These are phyloP conservation scores for Fusarium acutatum DNA, from an alignment of 2,329 filamentous ascomycete genomes.

Conservation along the genomic window DNA sequence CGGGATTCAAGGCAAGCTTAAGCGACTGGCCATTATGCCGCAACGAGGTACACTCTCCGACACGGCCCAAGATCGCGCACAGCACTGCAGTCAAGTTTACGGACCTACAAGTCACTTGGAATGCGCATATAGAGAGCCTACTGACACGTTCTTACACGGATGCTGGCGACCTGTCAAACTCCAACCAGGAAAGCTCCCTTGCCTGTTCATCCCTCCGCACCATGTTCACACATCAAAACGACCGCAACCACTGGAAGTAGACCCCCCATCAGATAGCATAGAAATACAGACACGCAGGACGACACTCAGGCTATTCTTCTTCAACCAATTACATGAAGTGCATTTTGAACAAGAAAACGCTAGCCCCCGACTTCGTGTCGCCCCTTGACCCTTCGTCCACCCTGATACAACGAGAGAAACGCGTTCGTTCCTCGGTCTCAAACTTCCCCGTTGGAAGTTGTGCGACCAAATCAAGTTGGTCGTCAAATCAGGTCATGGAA, in stretches of 20 bases:
- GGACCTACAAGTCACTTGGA: neutral
- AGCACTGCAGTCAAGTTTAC: neutral
- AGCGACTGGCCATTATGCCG: too few relatives aligned
- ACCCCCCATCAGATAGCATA: too few relatives aligned
- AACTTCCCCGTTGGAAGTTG: neutral
- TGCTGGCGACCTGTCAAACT: neutral
- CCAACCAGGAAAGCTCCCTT: neutral
- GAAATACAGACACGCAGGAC: neutral
- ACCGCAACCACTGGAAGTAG: too few relatives aligned
- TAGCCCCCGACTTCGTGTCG: neutral
- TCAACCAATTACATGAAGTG: neutral
- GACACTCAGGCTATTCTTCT: fast-evolving
- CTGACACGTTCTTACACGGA: too few relatives aligned
- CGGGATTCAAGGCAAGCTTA: too few relatives aligned
- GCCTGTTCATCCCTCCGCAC: neutral
- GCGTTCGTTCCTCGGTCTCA: neutral
- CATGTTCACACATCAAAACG: neutral
- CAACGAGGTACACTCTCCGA: neutral
- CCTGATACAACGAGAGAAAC: neutral
- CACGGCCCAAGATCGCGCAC: neutral
- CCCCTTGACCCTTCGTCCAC: neutral
- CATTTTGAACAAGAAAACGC: neutral
- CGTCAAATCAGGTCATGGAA: neutral
- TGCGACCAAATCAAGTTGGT: neutral
- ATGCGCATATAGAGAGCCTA: fast-evolving